These are phyloP conservation scores for Pichia scutulata DNA, from an alignment of 805 yeast species.

Conservation along the genomic window DNA sequence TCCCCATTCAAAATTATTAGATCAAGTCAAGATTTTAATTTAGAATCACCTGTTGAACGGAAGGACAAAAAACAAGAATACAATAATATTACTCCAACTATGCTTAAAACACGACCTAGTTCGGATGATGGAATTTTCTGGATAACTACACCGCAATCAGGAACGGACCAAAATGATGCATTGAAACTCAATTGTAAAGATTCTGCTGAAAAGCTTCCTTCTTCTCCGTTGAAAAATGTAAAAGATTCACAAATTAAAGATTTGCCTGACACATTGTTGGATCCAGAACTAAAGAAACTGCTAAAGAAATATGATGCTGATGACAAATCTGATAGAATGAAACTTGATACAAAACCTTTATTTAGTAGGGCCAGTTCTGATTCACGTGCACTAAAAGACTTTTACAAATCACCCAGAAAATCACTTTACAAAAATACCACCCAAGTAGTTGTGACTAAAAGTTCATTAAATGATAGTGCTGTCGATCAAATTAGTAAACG, in stretches of 20 bases:
- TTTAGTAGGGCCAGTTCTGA: constrained; percentile 1
- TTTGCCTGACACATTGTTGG: constrained; percentile 17
- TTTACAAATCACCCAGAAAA: background rate
- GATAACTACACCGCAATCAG: constrained; percentile 32
- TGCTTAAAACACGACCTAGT: constrained; percentile 14
- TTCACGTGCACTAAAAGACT: background rate
- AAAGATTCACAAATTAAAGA: constrained; percentile 6
- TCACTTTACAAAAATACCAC: constrained; percentile 2
- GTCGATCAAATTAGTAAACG: constrained; percentile 33
- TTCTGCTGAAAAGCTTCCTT: constrained; percentile 21
- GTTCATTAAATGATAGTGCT: constrained; percentile 21
- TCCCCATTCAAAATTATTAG: constrained; percentile 8
- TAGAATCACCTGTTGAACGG: background rate
- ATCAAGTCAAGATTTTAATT: constrained; percentile 10
- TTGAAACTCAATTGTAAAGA: background rate
- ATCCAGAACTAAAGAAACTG: constrained; percentile 26
- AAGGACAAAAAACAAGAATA: background rate
- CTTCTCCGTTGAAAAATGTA: constrained; percentile 35
- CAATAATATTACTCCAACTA: background rate
- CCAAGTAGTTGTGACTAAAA: constrained; percentile 21
- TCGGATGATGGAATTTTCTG: constrained; percentile 33
- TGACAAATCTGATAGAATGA: background rate
- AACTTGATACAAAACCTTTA: background rate
- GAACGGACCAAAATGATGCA: background rate
- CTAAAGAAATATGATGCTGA: constrained; percentile 28